Evolutionary conservation across 352 stramenopile genomes (phyloP).

Genomic region (Globisporangium irregulare): DNA sequence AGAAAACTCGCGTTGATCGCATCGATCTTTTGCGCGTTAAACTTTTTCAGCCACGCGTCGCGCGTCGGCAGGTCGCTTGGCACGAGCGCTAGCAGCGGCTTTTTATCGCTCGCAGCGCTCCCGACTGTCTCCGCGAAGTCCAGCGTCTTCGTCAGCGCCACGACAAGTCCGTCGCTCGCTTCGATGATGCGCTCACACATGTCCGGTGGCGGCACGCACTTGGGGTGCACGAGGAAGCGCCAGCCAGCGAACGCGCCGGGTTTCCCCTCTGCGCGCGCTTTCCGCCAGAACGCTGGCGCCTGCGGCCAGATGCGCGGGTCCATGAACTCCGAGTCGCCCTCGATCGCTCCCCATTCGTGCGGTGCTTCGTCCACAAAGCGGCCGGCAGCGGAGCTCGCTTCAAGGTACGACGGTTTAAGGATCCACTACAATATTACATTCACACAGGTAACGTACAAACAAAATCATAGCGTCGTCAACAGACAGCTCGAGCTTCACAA

Average conservation of each 20-base stretch:
- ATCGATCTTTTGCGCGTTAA: conserved; percentile 55
- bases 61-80: conserved; percentile 46
- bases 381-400: conserved; percentile 54
- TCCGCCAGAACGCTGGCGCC: conserved; percentile 63
- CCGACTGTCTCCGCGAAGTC: conserved; percentile 33
- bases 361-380: conserved; percentile 67
- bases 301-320: conserved; percentile 74
- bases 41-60: conserved; percentile 74
- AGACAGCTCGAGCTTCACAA: background rate
- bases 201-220: conserved; percentile 64
- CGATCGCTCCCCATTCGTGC: conserved; percentile 69
- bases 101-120: conserved; percentile 31
- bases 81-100: conserved; percentile 60
- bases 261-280: conserved; percentile 36
- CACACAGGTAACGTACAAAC: conserved; percentile 8
- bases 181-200: conserved; percentile 81
- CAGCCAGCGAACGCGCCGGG: conserved; percentile 64
- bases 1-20: conserved; percentile 79
- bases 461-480: background rate
- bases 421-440: conserved; percentile 58
- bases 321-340: conserved; percentile 56
- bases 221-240: conserved; percentile 73
- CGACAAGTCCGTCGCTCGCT: conserved; percentile 50
- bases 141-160: conserved; percentile 54
- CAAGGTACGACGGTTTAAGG: conserved; percentile 78